Percentiles rank a stretch among this genome's conserved stretches.
Conservation (phyloP, 768 basidiomycete species). For the Tremella yokohamensis region DNA sequence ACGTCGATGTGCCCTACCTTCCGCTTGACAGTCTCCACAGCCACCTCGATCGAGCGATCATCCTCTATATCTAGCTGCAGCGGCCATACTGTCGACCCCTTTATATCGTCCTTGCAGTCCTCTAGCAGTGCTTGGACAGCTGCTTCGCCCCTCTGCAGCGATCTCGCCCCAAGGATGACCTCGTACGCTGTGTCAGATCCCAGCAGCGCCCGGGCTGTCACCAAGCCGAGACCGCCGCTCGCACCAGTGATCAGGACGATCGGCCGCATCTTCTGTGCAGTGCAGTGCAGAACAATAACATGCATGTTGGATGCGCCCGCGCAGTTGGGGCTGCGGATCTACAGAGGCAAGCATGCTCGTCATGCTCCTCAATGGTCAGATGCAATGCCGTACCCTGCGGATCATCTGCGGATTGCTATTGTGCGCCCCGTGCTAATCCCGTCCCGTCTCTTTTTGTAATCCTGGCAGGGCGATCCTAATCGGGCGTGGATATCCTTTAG, state of each 20-base stretch:
- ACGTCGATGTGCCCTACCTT: neutral
- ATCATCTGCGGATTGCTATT: no score
- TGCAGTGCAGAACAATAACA: no score
- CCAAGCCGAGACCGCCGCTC: constrained; percentile 29
- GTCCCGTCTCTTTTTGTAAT: no score
- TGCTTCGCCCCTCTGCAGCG: neutral
- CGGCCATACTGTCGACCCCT: neutral
- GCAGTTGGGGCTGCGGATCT: no score
- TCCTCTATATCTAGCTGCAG: neutral
- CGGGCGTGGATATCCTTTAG: no score
- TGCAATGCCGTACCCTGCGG: no score
- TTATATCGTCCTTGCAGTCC: neutral
- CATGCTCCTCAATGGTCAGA: no score
- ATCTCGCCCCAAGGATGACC: neutral
- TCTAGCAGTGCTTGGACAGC: neutral
- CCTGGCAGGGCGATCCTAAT: no score
- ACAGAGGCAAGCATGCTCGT: no score
- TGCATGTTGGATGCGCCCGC: no score
- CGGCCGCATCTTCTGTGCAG: no score
- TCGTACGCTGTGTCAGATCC: constrained; percentile 2
- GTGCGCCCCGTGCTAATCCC: no score
- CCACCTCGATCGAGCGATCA: constrained; percentile 1
- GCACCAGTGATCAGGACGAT: constrained; percentile 32
- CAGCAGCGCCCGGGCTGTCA: constrained; percentile 22
- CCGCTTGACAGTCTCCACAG: neutral